A percentile compares a stretch with the other conserved stretches of the same genome.
phyloP scores from a whole-genome alignment of 257 asterid genomes.

The Penstemon barbatus region DNA sequence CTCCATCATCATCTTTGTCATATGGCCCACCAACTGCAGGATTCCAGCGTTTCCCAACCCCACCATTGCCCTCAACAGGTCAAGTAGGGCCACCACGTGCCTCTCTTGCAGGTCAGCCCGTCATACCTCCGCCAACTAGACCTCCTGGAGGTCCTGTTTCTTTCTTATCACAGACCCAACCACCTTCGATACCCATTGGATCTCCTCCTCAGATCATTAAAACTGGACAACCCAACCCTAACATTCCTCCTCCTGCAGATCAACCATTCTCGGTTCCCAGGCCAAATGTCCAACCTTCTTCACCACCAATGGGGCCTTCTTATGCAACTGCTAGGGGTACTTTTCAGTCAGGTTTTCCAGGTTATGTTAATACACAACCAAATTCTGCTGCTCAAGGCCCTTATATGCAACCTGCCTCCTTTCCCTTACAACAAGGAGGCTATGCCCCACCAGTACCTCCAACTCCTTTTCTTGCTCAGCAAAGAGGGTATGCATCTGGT shows the following conservation, averaged over 20 bases:
- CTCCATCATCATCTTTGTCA: constrained; percentile 44
- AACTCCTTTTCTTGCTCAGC: constrained; percentile 46
- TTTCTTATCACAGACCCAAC: constrained; percentile 47
- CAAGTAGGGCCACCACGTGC: constrained; percentile 46
- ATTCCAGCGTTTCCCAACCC: constrained; percentile 56
- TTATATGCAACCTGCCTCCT: constrained; percentile 45
- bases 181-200: constrained; percentile 56
- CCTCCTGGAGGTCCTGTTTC: constrained; percentile 48
- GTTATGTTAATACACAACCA: constrained; percentile 56
- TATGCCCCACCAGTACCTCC: constrained; percentile 53
- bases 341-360: constrained; percentile 64
- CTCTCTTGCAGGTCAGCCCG: constrained; percentile 47
- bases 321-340: constrained; percentile 56
- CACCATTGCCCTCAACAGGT: constrained; percentile 46
- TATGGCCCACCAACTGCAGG: constrained; percentile 64
- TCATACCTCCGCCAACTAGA: constrained; percentile 51
- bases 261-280: constrained; percentile 41
- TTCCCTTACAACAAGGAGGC: constrained; percentile 58
- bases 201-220: constrained; percentile 54
- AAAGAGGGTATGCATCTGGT: constrained; percentile 64
- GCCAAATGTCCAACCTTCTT: constrained; percentile 63
- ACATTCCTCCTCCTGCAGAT: constrained; percentile 41
- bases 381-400: constrained; percentile 55
- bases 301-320: constrained; percentile 53
- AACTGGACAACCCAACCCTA: constrained; percentile 43